phyloP scores from a whole-genome alignment of 2,329 filamentous ascomycete species.

The Alternaria angustiovoidea region DNA sequence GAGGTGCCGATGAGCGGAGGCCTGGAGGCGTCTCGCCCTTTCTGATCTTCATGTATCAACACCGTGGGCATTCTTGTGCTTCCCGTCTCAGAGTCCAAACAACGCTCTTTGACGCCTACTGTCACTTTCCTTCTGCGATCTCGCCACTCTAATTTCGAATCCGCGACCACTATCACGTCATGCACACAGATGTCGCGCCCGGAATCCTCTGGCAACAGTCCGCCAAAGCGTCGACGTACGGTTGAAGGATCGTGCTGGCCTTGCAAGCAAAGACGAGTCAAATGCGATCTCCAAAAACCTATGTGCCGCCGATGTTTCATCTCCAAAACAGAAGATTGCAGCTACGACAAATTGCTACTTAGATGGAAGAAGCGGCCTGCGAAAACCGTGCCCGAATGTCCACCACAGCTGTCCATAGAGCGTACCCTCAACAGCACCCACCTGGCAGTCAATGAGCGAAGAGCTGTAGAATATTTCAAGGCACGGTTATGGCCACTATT shows the following conservation, averaged over 20 bases:
- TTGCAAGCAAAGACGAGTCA: conserved; percentile 17
- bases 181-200: conserved; percentile 18
- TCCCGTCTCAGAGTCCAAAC: background rate
- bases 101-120: background rate
- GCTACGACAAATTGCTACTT: conserved; percentile 15
- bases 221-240: conserved; percentile 15
- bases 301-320: conserved; percentile 11
- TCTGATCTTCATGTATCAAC: conserved; percentile 11
- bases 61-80: background rate
- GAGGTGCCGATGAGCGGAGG: background rate
- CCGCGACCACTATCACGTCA: conserved; percentile 13
- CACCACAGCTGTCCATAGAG: conserved; percentile 3
- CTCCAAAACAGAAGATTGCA: conserved; percentile 13
- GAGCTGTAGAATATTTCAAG: conserved; percentile 23
- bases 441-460: conserved; percentile 21
- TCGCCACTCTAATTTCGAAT: background rate
- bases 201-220: conserved; percentile 19
- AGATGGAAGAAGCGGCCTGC: conserved; percentile 21
- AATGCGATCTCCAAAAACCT: conserved; percentile 16
- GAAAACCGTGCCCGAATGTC: conserved; percentile 9
- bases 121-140: background rate
- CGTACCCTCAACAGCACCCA: conserved; percentile 4
- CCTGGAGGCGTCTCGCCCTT: conserved; percentile 3
- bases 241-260: conserved; percentile 20
- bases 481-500: conserved; percentile 24